Percentiles rank a stretch among this genome's conserved stretches.
These are phyloP conservation scores for Boletus fagicola DNA, from an alignment of 768 basidiomycete species.

Conservation along the genomic window DNA sequence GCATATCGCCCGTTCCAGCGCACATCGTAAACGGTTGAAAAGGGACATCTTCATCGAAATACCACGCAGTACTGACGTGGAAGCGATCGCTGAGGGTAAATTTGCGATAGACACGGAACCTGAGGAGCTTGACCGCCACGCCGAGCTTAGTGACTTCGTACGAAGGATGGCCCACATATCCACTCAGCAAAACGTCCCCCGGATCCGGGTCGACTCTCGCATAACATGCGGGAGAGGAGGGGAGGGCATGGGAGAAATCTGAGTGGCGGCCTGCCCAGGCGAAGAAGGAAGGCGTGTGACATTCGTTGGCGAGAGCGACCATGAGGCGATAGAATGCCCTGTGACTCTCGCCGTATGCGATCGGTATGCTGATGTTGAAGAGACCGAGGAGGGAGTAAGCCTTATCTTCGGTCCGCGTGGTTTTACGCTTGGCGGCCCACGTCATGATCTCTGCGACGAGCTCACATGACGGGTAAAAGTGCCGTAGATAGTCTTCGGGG, in stretches of 20 bases:
- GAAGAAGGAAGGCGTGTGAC: constrained; percentile 7
- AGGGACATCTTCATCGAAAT: constrained; percentile 1
- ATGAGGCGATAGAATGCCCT: constrained; percentile 12
- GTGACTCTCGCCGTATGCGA: constrained; percentile 9
- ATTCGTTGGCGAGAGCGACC: constrained; percentile 13
- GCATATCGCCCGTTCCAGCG: constrained; percentile 5
- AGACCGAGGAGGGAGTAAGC: constrained; percentile 14
- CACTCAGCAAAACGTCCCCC: not conserved
- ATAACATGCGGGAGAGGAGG: constrained; percentile 9
- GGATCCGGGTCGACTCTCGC: not conserved
- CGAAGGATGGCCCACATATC: constrained; percentile 3
- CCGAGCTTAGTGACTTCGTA: constrained; percentile 19
- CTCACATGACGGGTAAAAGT: constrained; percentile 5
- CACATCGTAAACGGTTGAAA: constrained; percentile 2
- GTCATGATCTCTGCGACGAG: constrained; percentile 9
- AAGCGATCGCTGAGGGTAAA: constrained; percentile 1
- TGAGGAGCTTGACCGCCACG: constrained; percentile 10
- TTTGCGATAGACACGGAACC: constrained; percentile 6
- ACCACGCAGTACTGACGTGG: constrained; percentile 7
- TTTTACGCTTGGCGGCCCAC: constrained; percentile 10
- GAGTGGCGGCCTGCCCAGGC: constrained; percentile 15
- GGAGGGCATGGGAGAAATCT: constrained; percentile 7
- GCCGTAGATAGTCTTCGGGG: not conserved
- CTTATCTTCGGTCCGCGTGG: constrained; percentile 7
- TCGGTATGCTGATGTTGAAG: constrained; percentile 11